phyloP scores from a whole-genome alignment of 1,139 yeast genomes.

The Saccharomyces pastorianus region DNA sequence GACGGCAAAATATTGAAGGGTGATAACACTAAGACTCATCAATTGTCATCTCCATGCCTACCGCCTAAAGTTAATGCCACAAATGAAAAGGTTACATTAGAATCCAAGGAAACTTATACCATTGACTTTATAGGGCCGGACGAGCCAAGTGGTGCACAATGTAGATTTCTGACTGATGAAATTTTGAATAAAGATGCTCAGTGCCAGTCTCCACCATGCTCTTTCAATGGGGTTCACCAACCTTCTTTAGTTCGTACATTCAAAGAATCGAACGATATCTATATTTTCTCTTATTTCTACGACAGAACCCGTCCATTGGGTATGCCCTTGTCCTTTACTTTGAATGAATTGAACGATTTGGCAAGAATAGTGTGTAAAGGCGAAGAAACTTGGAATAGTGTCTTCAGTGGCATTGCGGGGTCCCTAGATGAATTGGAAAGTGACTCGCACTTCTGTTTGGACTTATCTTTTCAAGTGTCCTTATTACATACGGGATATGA shows the following conservation, averaged over 20 bases:
- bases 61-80: slow-evolving; percentile 61
- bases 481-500: slow-evolving; percentile 92
- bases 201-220: slow-evolving; percentile 74
- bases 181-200: slow-evolving; percentile 74
- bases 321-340: slow-evolving; percentile 82
- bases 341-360: slow-evolving; percentile 74
- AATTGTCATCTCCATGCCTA: slow-evolving; percentile 71
- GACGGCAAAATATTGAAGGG: slow-evolving; percentile 34
- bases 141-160: slow-evolving; percentile 57
- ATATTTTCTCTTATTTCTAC: slow-evolving; percentile 85
- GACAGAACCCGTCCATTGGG: slow-evolving; percentile 92
- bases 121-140: slow-evolving; percentile 72
- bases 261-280: slow-evolving; percentile 63
- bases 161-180: slow-evolving; percentile 75
- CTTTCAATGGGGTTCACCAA: slow-evolving; percentile 94
- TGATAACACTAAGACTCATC: slow-evolving; percentile 37
- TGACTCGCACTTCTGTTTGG: slow-evolving; percentile 93
- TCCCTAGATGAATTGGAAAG: slow-evolving; percentile 56
- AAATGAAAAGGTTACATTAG: slow-evolving; percentile 50
- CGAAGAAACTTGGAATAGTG: slow-evolving; percentile 58
- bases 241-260: slow-evolving; percentile 80
- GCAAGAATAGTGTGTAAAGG: slow-evolving; percentile 84
- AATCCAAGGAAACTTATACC: slow-evolving; percentile 43
- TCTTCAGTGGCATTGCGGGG: slow-evolving; percentile 50
- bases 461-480: slow-evolving; percentile 81